Base-by-base conservation (phyloP, 2,329 filamentous ascomycete genomes). In the Neonectria neomacrospora region DNA sequence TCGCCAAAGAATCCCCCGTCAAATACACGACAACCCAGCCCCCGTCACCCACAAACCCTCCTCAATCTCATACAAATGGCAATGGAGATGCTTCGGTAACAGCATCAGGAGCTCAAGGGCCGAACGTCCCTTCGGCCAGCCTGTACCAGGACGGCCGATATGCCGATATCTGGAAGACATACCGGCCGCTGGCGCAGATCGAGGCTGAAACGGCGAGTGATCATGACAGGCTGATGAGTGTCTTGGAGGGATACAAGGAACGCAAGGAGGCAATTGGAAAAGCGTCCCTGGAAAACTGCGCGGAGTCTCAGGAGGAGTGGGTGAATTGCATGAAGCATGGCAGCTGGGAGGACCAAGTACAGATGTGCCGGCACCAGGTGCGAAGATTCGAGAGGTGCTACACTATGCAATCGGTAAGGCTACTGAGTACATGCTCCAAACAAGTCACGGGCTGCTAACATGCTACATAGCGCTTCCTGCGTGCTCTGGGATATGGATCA, bases 211-310 rank as follows among this genome's bases (percentile, higher is more conserved):
- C 85, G 20, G 91, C 91, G 76, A 88, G 87, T 41, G 91, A 96
- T 71, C 89, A 93, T 73, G 94, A 97, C 75, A 91, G 91, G 77
- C 85, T 96, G 68, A 85, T 87, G 76, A 89, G 93, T 75, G 89
- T 98, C 59, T 82, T 97, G 54, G 91, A 95, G 56, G 90, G 88
- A 7, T 96, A 90, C 85, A 96, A 97, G 77, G 88, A 92, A 75
- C 89, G 94, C 65, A 93, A 91, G 76, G 86, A 88, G 34, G 86
- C 88, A 58, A 92, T 98, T 65, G 92, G 92, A 30, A 85, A 86
- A 44, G 92, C 93, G 1, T 94, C 95, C 10, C 83, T 97, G 74
- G 96, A 99, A 81, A 99, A 98, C 77, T 99, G 96, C 79, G 91
- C 93, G 1, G 78, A 94, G 64, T 93, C 97, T 76, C 93, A 97